phyloP scores from a whole-genome alignment of 306 rosid species.

The Malus fusca region DNA sequence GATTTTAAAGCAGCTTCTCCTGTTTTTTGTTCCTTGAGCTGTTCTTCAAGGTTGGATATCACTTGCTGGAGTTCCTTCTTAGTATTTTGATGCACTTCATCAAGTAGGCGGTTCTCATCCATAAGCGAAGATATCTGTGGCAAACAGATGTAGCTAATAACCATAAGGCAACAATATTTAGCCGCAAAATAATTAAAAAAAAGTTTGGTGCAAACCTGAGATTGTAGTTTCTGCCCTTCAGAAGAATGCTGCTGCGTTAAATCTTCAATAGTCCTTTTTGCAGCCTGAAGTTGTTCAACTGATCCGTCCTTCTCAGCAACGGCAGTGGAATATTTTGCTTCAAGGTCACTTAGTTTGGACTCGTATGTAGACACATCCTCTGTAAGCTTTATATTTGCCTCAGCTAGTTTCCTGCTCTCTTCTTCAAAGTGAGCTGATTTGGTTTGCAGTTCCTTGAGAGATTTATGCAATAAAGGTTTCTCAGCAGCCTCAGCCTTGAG shows the following conservation, averaged over 20 bases:
- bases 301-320: slow-evolving; percentile 54
- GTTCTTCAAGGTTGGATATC: slow-evolving; percentile 58
- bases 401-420: too few species aligned
- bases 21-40: slow-evolving; percentile 53
- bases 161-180: background rate
- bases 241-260: slow-evolving; percentile 43
- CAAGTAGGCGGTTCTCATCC: slow-evolving; percentile 71
- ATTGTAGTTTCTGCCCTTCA: slow-evolving; percentile 60
- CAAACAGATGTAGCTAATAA: background rate
- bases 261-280: slow-evolving; percentile 46
- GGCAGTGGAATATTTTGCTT: slow-evolving; percentile 38
- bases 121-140: slow-evolving; percentile 63
- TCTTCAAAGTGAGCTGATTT: slow-evolving; percentile 4
- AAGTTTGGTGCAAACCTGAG: slow-evolving; percentile 56
- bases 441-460: slow-evolving; percentile 25
- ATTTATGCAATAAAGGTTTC: too few species aligned
- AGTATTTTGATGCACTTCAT: slow-evolving; percentile 54
- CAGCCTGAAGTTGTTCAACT: slow-evolving; percentile 35
- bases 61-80: slow-evolving; percentile 63
- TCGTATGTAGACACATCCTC: slow-evolving; percentile 46
- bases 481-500: too few species aligned
- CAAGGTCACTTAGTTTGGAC: slow-evolving; percentile 49
- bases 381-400: slow-evolving; percentile 41
- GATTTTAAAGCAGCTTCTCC: slow-evolving; percentile 47
- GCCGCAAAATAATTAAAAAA: background rate